Conservation (phyloP, 2,329 filamentous ascomycete genomes). For the Phyllosticta citriasiana region DNA sequence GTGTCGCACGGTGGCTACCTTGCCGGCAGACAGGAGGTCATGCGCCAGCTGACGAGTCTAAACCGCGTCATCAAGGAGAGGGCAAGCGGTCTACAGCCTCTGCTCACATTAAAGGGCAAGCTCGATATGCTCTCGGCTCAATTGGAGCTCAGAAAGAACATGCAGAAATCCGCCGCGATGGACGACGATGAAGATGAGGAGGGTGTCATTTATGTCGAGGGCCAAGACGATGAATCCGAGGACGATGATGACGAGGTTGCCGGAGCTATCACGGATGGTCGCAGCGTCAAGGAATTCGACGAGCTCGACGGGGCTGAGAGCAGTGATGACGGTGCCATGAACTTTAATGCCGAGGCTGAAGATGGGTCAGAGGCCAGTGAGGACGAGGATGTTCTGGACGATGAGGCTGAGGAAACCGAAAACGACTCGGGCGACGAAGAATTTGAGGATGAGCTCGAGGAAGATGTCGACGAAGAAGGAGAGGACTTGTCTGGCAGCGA, state of each 20-base stretch:
- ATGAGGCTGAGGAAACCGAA: slow-evolving; percentile 41
- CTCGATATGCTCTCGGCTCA: slow-evolving; percentile 90
- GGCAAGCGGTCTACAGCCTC: slow-evolving; percentile 67
- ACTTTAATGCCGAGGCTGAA: slow-evolving; percentile 27
- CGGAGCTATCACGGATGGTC: slow-evolving; percentile 31
- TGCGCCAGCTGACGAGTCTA: slow-evolving; percentile 66
- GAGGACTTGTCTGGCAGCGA: slow-evolving; percentile 36
- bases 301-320: slow-evolving; percentile 47
- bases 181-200: slow-evolving; percentile 59
- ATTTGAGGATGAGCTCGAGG: slow-evolving; percentile 37
- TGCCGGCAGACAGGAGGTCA: slow-evolving; percentile 72
- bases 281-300: slow-evolving; percentile 17
- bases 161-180: slow-evolving; percentile 49
- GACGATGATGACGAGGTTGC: slow-evolving; percentile 37
- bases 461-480: slow-evolving; percentile 34
- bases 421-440: slow-evolving; percentile 37
- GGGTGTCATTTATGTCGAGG: slow-evolving; percentile 78
- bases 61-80: slow-evolving; percentile 83
- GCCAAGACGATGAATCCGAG: slow-evolving; percentile 50
- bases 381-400: slow-evolving; percentile 43
- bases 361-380: slow-evolving; percentile 45
- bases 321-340: slow-evolving; percentile 37
- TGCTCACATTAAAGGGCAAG: slow-evolving; percentile 87
- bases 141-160: slow-evolving; percentile 65
- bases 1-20: slow-evolving; percentile 87